A percentile compares a stretch with the other conserved stretches of the same genome.
phyloP scores from a whole-genome alignment of 1,139 yeast genomes.

The Blastobotrys buckinghamii region DNA sequence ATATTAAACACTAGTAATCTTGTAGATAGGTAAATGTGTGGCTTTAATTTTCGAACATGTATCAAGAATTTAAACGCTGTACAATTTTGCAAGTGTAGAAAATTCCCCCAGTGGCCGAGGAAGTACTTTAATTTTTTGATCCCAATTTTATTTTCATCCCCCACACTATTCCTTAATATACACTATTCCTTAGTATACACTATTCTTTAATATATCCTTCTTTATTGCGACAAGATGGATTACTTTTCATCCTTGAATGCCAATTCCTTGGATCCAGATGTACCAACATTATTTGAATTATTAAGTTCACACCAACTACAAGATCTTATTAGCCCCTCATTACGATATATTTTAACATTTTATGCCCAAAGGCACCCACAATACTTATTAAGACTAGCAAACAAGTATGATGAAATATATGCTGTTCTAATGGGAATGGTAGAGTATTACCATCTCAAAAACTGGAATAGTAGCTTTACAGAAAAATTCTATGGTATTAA shows the following conservation, averaged over 20 bases:
- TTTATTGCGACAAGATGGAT: slow-evolving; percentile 50
- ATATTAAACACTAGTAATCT: no score
- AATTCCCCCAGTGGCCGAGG: no score
- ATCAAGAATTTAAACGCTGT: no score
- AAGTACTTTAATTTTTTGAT: no score
- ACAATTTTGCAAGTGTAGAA: no score
- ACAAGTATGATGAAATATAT: slow-evolving; percentile 73
- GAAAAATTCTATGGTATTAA: slow-evolving; percentile 91
- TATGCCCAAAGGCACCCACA: slow-evolving; percentile 78
- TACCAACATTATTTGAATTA: slow-evolving; percentile 80
- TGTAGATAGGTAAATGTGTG: no score
- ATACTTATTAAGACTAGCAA: slow-evolving; percentile 54
- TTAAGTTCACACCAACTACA: slow-evolving; percentile 78
- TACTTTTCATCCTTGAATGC: slow-evolving; percentile 78
- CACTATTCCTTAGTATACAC: background rate
- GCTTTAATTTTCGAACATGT: no score
- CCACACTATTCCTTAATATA: background rate
- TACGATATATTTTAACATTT: slow-evolving; percentile 73
- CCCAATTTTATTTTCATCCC: no score
- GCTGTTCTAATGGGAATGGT: slow-evolving; percentile 55
- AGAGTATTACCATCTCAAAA: slow-evolving; percentile 65
- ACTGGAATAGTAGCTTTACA: slow-evolving; percentile 83
- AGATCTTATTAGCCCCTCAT: slow-evolving; percentile 70
- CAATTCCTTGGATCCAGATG: slow-evolving; percentile 62
- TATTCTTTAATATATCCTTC: background rate